Percentiles rank a stretch among this genome's conserved stretches.
These are phyloP conservation scores for Trypanosoma melophagium DNA, from an alignment of 208 protist species.

Conservation along the genomic window DNA sequence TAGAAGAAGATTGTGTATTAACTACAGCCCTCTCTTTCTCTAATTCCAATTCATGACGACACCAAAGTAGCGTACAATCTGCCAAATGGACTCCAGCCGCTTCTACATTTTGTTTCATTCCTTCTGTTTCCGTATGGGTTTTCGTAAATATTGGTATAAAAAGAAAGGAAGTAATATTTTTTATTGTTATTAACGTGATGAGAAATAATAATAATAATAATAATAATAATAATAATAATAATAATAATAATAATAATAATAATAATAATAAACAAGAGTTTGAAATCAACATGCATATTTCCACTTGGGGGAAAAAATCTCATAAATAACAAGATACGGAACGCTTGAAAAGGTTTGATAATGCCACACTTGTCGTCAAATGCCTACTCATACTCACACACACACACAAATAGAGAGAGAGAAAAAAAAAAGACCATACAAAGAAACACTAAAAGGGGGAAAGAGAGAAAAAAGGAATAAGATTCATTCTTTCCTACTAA, in stretches of 20 bases:
- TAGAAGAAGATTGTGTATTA: not conserved
- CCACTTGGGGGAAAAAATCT: not conserved
- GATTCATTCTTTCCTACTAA: not conserved
- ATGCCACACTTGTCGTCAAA: too few relatives aligned
- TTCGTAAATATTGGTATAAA: conserved; percentile 13
- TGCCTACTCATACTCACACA: not conserved
- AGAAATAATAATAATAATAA: conserved; percentile 13
- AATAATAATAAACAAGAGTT: not conserved
- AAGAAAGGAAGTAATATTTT: conserved; percentile 25
- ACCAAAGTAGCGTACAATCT: conserved; percentile 34
- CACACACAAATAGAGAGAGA: not conserved
- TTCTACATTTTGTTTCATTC: conserved; percentile 36
- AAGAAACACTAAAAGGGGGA: not conserved
- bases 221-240: not conserved
- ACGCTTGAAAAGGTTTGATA: too few relatives aligned
- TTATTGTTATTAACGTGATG: not conserved
- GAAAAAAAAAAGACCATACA: not conserved
- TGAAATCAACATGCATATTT: not conserved
- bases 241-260: conserved; percentile 2
- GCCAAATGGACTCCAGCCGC: conserved; percentile 45
- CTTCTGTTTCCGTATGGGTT: not conserved
- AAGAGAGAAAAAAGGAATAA: not conserved
- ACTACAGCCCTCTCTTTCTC: conserved; percentile 15
- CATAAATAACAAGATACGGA: too few relatives aligned
- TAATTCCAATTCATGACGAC: conserved; percentile 28